Evolutionary conservation across 352 stramenopile genomes (phyloP).

Genomic region (Globisporangium rhizosaccharum): DNA sequence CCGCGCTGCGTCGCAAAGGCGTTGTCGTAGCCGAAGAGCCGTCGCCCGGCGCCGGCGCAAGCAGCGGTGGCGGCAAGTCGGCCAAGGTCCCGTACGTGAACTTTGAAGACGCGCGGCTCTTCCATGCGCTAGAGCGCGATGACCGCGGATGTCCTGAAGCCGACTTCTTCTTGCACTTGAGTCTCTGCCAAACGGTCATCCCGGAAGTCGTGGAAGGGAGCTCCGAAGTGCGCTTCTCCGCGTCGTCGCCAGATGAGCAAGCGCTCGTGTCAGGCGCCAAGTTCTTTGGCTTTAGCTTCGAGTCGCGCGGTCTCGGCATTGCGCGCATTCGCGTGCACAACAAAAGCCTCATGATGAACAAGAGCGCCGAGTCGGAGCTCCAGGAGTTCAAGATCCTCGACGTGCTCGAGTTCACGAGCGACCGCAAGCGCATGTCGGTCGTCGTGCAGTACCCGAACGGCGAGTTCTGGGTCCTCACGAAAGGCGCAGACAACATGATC

Average conservation of each 20-base stretch:
- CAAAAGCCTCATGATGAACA: constrained; percentile 35
- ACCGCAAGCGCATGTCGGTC: constrained; percentile 98
- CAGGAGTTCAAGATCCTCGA: constrained; percentile 76
- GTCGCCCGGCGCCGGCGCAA: constrained; percentile 3
- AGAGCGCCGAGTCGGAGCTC: constrained; percentile 29
- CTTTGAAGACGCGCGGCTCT: constrained; percentile 61
- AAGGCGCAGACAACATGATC: constrained; percentile 93
- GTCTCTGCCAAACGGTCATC: constrained; percentile 79
- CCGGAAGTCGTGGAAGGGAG: constrained; percentile 47
- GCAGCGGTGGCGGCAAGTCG: neutral
- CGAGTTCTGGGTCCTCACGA: constrained; percentile 67
- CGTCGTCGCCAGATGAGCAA: constrained; percentile 85
- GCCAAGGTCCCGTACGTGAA: constrained; percentile 73
- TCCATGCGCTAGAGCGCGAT: constrained; percentile 32
- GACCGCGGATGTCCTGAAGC: constrained; percentile 31
- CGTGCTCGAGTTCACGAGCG: constrained; percentile 85
- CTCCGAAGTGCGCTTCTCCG: constrained; percentile 56
- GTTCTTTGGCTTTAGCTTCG: constrained; percentile 73
- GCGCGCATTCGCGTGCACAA: constrained; percentile 54
- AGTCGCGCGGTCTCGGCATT: constrained; percentile 55
- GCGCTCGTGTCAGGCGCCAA: constrained; percentile 85
- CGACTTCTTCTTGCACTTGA: constrained; percentile 83
- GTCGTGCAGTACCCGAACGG: constrained; percentile 78
- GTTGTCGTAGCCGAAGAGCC: constrained; percentile 43
- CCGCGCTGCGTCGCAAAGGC: constrained; percentile 59